phyloP scores from a whole-genome alignment of 1,139 yeast species.

The Nakaseomyces nivariensis region DNA sequence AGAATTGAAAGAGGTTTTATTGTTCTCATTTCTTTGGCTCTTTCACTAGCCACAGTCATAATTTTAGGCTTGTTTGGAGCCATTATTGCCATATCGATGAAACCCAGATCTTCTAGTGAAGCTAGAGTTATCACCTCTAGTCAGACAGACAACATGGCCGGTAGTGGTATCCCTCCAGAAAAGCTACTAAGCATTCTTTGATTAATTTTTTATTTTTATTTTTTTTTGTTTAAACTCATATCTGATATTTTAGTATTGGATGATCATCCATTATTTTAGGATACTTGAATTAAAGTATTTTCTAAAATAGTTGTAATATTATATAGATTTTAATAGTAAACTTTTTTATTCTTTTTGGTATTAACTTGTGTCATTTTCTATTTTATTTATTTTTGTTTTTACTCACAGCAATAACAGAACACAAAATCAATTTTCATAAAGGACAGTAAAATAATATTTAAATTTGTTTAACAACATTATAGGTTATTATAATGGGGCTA shows the following conservation, averaged over 20 bases:
- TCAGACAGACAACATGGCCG: not conserved
- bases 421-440: not conserved
- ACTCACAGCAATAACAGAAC: not conserved
- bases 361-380: not conserved
- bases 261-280: not conserved
- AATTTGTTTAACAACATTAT: too few relatives aligned
- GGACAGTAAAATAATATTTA: too few relatives aligned
- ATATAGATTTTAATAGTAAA: not conserved
- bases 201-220: not conserved
- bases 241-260: too few relatives aligned
- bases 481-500: too few relatives aligned
- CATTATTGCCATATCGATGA: constrained; percentile 39
- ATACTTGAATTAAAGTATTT: not conserved
- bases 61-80: constrained; percentile 55
- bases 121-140: not conserved
- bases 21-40: constrained; percentile 78
- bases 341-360: too few relatives aligned
- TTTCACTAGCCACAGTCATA: constrained; percentile 73
- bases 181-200: not conserved
- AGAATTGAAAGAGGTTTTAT: constrained; percentile 56
- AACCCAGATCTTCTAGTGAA: constrained; percentile 19
- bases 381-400: not conserved
- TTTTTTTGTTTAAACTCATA: too few relatives aligned
- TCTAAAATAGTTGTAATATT: not conserved
- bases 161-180: not conserved